Base-by-base conservation (phyloP, 768 basidiomycete genomes). In the Floccularia luteovirens region DNA sequence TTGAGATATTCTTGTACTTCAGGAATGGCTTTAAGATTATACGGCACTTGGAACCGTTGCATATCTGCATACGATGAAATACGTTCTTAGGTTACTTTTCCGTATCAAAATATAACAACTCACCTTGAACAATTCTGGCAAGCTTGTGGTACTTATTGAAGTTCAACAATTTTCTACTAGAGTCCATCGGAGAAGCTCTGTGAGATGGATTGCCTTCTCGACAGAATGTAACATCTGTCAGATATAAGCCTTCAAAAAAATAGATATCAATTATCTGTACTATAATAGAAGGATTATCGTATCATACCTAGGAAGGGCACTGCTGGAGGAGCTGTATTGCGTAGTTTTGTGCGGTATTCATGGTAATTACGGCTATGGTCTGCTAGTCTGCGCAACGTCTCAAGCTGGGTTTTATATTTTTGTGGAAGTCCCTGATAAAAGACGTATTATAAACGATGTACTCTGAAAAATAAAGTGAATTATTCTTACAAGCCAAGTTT, bases 81-180 rank as follows among this genome's bases (percentile, higher is more conserved):
- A n/a, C n/a, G n/a, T n/a, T n/a, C n/a, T n/a, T n/a, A n/a, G n/a
- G n/a, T n/a, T n/a, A n/a, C n/a, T n/a, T n/a, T n/a, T n/a, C n/a
- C n/a, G n/a, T n/a, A n/a, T n/a, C n/a, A n/a, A n/a, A n/a, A n/a
- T n/a, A n/a, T n/a, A 28, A 25, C 24, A 0, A 38, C 61, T 52
- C 48, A 77, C 87, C 87, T 67, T 87, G 81, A 31, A 91, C 74
- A 49, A 94, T 90, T 52, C 81, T 72, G 24, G 84, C 84, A 43
- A 93, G 72, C 56, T 90, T 94, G 54, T 87, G 85, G 52, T 96
- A 98, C 60, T 96, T 94, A 61, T 93, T 94, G 54, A 96, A 92
- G 61, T 99, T 99, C 56, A 98, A 72, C 27, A 99, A 63, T 50
- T 80, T 86, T 61, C 88, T 82, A 43, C 74, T 74, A 1, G 83